These are phyloP conservation scores for Fusarium sp. DNA, from an alignment of 2,329 filamentous ascomycete species.

Conservation along the genomic window DNA sequence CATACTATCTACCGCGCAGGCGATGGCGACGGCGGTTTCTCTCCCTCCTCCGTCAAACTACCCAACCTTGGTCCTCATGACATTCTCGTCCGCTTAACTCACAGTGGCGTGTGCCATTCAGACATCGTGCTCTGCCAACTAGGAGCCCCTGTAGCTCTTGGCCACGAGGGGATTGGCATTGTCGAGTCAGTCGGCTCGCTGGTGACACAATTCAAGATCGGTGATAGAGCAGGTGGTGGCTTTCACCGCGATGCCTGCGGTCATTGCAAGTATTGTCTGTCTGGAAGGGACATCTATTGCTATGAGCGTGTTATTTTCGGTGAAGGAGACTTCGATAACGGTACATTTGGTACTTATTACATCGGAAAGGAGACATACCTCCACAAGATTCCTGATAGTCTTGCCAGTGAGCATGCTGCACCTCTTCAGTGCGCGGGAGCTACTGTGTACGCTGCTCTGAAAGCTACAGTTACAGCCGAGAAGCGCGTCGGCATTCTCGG, in stretches of 20 bases:
- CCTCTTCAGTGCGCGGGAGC: constrained; percentile 7
- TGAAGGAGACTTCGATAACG: background rate
- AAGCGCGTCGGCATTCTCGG: constrained; percentile 4
- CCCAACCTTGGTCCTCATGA: background rate
- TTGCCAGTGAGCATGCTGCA: constrained; percentile 8
- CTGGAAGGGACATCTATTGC: background rate
- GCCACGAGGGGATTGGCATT: background rate
- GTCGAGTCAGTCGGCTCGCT: background rate
- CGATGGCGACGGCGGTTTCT: background rate
- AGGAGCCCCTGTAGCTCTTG: constrained; percentile 1
- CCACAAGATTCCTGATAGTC: background rate
- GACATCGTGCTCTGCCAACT: background rate
- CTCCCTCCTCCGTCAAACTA: background rate
- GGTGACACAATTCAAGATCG: background rate
- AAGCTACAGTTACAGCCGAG: background rate
- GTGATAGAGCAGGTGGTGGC: constrained; percentile 1
- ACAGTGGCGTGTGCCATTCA: constrained; percentile 5
- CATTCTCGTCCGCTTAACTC: background rate
- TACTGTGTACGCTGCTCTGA: constrained; percentile 5
- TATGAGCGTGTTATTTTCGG: constrained; percentile 4
- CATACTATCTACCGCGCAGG: constrained; percentile 1
- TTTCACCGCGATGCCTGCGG: constrained; percentile 4
- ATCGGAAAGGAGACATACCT: constrained; percentile 6
- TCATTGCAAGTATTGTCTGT: constrained; percentile 3
- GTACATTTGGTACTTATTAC: constrained; percentile 1